These are phyloP conservation scores for Acacia crassicarpa DNA, from an alignment of 306 rosid species.

Conservation along the genomic window DNA sequence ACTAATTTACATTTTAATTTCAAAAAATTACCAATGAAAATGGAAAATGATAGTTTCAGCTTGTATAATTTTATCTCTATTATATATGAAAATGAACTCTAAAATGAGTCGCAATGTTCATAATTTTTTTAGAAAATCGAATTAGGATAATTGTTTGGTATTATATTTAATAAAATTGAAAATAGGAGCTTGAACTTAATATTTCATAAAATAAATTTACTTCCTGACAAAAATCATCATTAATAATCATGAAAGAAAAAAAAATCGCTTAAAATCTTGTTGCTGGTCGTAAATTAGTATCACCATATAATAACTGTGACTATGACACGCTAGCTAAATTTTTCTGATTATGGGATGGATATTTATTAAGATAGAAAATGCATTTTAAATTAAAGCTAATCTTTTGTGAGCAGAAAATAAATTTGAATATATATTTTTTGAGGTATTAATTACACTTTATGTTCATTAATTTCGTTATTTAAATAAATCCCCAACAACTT, in stretches of 20 bases:
- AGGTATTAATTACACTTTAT: not conserved
- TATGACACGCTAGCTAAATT: not conserved
- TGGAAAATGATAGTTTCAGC: not conserved
- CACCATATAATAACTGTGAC: not conserved
- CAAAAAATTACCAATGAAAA: too few species aligned
- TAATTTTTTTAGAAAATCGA: too few species aligned
- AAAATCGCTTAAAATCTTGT: not conserved
- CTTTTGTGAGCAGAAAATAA: not conserved
- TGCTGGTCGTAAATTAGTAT: not conserved
- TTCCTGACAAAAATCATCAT: not conserved
- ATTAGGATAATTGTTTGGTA: too few species aligned
- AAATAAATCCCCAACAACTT: slow-evolving; percentile 15
- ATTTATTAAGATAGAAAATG: not conserved
- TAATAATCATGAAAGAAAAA: not conserved
- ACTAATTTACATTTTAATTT: not conserved
- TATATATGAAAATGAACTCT: too few species aligned
- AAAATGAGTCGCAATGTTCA: too few species aligned
- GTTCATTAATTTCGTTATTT: not conserved
- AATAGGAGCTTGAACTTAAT: not conserved
- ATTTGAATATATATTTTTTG: not conserved
- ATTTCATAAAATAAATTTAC: not conserved
- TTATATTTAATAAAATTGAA: not conserved
- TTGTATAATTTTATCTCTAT: too few species aligned
- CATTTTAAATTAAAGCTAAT: not conserved
- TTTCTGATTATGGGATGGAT: not conserved